Percentiles rank a stretch among this genome's conserved stretches.
These are phyloP conservation scores for Berberis vulgaris DNA, from an alignment of 164 flowering plant species.

Conservation along the genomic window DNA sequence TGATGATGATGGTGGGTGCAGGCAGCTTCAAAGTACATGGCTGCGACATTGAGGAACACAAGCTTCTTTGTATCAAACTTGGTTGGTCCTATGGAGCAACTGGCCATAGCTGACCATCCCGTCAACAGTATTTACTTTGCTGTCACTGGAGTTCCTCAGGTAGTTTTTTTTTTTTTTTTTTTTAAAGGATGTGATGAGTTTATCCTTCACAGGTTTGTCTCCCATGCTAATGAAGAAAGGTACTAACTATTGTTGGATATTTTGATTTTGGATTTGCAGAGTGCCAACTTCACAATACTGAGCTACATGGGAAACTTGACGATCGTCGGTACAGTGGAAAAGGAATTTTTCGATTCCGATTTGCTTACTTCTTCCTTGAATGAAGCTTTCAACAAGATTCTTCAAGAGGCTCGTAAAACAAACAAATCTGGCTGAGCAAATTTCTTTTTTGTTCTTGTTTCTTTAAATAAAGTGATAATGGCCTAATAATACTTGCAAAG, in stretches of 20 bases:
- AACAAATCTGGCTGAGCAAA: too few species aligned
- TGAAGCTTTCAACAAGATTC: conserved; percentile 13
- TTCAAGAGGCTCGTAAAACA: conserved; percentile 2
- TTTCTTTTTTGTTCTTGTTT: too few species aligned
- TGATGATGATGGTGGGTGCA: neutral
- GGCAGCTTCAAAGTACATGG: conserved; percentile 9
- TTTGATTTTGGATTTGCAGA: conserved; percentile 2
- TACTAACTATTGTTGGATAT: neutral
- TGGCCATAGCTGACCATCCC: conserved; percentile 11
- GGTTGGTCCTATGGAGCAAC: conserved; percentile 15
- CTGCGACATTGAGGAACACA: conserved; percentile 2
- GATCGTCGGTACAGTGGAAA: conserved; percentile 8
- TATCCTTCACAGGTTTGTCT: neutral
- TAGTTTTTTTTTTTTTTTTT: neutral
- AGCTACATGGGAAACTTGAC: conserved; percentile 18
- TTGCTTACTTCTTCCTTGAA: conserved; percentile 12
- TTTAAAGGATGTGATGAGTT: neutral
- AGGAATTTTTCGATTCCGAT: conserved; percentile 9
- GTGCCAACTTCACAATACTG: conserved; percentile 9
- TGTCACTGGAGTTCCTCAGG: conserved; percentile 16
- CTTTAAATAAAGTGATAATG: too few species aligned
- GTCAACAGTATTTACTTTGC: conserved; percentile 9
- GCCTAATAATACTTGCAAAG: too few species aligned
- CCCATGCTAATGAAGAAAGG: neutral
- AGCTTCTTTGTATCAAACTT: conserved; percentile 11